phyloP scores from a whole-genome alignment of 2,329 filamentous ascomycete genomes.

The Gnomoniopsis smithogilvyi region DNA sequence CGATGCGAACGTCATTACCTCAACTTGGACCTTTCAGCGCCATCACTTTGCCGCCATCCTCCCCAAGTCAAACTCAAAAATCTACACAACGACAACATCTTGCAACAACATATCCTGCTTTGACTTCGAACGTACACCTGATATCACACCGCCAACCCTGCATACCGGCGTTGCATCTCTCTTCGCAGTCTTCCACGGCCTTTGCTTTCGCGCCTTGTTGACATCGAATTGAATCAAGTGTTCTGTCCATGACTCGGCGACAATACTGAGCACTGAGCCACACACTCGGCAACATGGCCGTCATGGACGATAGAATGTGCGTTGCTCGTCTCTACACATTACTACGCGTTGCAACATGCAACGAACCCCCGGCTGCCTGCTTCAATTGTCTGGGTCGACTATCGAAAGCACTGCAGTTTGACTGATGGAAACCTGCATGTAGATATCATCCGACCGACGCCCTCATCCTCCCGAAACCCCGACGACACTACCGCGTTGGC shows the following conservation, averaged over 20 bases:
- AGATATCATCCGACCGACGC: slow-evolving; percentile 65
- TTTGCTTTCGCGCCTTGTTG: neutral
- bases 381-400: neutral
- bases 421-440: slow-evolving; percentile 17
- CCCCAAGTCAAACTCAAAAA: neutral
- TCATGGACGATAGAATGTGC: slow-evolving; percentile 51
- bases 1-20: neutral
- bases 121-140: neutral
- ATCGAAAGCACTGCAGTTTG: slow-evolving; percentile 15
- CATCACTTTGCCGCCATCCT: neutral
- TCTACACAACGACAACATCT: neutral
- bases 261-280: slow-evolving; percentile 23
- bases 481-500: slow-evolving; percentile 60
- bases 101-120: neutral
- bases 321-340: slow-evolving; percentile 21
- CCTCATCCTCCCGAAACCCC: slow-evolving; percentile 57
- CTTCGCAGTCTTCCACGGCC: no score
- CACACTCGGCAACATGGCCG: slow-evolving; percentile 46
- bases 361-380: neutral
- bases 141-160: neutral
- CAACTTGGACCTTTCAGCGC: neutral
- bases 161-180: neutral
- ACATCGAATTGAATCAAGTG: neutral
- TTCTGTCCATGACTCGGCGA: slow-evolving; percentile 25
- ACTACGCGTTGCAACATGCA: neutral